Conservation (phyloP, 768 basidiomycete species). For the Rhodotorula babjevae region DNA sequence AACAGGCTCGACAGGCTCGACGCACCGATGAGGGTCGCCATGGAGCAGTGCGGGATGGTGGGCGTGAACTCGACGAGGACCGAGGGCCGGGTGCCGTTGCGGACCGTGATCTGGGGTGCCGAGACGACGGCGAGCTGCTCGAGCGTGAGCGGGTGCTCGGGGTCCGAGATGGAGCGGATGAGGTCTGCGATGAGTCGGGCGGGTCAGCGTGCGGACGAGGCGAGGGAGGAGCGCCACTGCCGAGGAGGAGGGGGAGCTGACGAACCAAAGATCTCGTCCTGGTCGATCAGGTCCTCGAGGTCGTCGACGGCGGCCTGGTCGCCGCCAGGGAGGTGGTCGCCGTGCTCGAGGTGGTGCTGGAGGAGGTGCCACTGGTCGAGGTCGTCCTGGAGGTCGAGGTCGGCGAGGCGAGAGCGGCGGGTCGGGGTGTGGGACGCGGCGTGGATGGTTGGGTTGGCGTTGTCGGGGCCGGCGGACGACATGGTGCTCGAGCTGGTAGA, state of each 20-base stretch:
- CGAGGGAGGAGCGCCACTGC: no score
- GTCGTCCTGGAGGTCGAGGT: constrained; percentile 49
- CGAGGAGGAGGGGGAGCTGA: neutral
- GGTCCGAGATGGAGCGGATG: constrained; percentile 85
- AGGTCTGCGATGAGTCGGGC: constrained; percentile 54
- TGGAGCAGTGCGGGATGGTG: constrained; percentile 90
- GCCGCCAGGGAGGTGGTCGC: neutral
- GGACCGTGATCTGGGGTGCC: constrained; percentile 68
- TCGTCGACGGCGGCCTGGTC: neutral
- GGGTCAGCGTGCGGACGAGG: neutral
- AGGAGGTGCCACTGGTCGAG: constrained; percentile 40
- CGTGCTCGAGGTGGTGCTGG: constrained; percentile 1
- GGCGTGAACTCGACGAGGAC: constrained; percentile 91
- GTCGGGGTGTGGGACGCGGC: constrained; percentile 38
- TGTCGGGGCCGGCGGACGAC: constrained; percentile 50
- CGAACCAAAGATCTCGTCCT: constrained; percentile 85
- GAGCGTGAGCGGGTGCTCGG: constrained; percentile 84
- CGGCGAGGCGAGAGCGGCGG: constrained; percentile 48
- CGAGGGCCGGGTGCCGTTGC: constrained; percentile 55
- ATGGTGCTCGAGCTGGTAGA: neutral
- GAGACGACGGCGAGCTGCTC: constrained; percentile 96
- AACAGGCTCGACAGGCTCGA: neutral
- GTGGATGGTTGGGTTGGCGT: constrained; percentile 85
- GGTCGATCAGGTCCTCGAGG: constrained; percentile 69
- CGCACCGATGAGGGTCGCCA: constrained; percentile 91